These are phyloP conservation scores for Rhizopus stolonifer DNA, from an alignment of 371 early-diverging fungal genomes.

Conservation along the genomic window DNA sequence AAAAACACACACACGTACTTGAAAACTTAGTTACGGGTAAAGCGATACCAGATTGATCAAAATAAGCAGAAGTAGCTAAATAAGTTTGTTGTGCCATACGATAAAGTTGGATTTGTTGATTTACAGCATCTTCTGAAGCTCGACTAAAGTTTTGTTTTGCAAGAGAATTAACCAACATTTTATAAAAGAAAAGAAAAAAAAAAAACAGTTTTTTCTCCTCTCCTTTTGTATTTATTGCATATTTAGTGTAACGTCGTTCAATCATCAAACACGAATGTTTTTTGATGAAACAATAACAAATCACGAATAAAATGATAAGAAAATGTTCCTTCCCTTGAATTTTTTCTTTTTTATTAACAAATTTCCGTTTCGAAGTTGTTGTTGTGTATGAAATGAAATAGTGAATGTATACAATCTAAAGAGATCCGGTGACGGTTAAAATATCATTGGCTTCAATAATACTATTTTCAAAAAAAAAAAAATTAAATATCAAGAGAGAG, in stretches of 20 bases:
- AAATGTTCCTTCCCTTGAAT: background rate
- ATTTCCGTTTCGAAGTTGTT: too few species aligned
- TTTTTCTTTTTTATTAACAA: background rate
- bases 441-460: conserved; percentile 75
- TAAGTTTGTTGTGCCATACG: conserved; percentile 56
- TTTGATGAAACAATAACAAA: too few species aligned
- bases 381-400: background rate
- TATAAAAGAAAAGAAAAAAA: background rate
- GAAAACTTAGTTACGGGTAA: conserved; percentile 38
- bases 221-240: conserved; percentile 4
- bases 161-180: conserved; percentile 25
- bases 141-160: conserved; percentile 63
- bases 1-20: too few species aligned
- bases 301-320: too few species aligned
- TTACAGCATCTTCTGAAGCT: conserved; percentile 56
- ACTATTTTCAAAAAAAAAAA: conserved; percentile 37
- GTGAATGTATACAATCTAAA: conserved; percentile 32
- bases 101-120: conserved; percentile 56
- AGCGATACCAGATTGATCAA: conserved; percentile 49
- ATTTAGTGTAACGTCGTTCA: background rate
- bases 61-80: conserved; percentile 52
- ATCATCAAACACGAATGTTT: background rate
- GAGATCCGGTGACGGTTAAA: conserved; percentile 71
- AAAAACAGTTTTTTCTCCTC: background rate
- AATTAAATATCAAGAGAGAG: background rate